These are phyloP conservation scores for Fusarium euwallaceae DNA, from an alignment of 2,329 filamentous ascomycete species.

Conservation along the genomic window DNA sequence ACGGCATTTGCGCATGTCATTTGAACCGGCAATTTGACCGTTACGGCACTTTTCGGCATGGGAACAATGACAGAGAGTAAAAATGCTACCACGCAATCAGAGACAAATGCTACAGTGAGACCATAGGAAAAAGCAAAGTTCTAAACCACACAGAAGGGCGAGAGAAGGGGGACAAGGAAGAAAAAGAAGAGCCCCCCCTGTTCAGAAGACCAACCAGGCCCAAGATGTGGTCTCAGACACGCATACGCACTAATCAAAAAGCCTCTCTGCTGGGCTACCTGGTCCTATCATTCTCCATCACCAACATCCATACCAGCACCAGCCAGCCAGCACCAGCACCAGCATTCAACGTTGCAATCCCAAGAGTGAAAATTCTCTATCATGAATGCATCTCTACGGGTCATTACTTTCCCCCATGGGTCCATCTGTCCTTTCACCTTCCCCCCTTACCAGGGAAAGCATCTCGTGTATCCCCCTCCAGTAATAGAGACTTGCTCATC, in stretches of 20 bases:
- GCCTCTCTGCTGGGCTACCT: neutral
- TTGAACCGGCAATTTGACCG: neutral
- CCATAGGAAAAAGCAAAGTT: neutral
- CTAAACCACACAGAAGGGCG: neutral
- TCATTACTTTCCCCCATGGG: neutral
- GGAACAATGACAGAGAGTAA: neutral
- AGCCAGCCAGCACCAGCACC: neutral
- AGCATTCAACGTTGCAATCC: neutral
- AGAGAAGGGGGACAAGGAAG: neutral
- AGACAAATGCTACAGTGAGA: constrained; percentile 3
- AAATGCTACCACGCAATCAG: constrained; percentile 3
- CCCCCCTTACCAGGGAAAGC: neutral
- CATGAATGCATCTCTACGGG: neutral
- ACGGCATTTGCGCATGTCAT: neutral
- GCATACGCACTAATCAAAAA: constrained; percentile 11
- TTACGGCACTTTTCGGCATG: constrained; percentile 11
- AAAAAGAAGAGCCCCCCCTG: neutral
- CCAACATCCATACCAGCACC: neutral
- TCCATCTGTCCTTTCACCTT: neutral
- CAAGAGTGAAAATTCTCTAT: neutral
- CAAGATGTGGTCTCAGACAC: constrained; percentile 8
- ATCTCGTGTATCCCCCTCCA: neutral
- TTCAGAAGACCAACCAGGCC: neutral
- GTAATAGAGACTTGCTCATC: neutral
- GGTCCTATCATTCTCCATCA: constrained; percentile 2